These are phyloP conservation scores for Mucor indicus DNA, from an alignment of 371 early-diverging fungal species.

Conservation along the genomic window DNA sequence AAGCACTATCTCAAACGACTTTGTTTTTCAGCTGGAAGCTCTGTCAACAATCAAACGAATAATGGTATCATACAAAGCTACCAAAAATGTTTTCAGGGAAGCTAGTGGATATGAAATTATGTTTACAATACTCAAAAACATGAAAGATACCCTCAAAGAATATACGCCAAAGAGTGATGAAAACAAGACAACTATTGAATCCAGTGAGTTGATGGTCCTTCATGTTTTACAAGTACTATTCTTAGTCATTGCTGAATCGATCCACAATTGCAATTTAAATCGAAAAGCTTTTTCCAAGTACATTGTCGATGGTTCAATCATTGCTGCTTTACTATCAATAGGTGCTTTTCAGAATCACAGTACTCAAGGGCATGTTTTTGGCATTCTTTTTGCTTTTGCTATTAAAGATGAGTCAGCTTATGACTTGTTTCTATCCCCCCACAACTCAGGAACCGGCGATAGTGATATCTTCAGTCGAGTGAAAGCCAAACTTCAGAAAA, in stretches of 20 bases:
- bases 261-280: conserved; percentile 56
- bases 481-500: too few relatives aligned
- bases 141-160: conserved; percentile 56
- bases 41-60: conserved; percentile 51
- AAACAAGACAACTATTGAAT: conserved; percentile 24
- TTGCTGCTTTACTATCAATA: conserved; percentile 60
- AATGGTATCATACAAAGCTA: conserved; percentile 37
- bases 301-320: conserved; percentile 53
- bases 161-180: too few relatives aligned
- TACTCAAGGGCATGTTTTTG: conserved; percentile 47
- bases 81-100: conserved; percentile 58
- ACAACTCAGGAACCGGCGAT: conserved; percentile 19
- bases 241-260: conserved; percentile 53
- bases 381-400: conserved; percentile 63
- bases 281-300: conserved; percentile 51
- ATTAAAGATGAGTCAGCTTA: conserved; percentile 47
- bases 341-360: conserved; percentile 45
- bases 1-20: too few relatives aligned
- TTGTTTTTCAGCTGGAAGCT: conserved; percentile 57
- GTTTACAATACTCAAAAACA: conserved; percentile 59
- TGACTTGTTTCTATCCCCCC: conserved; percentile 39
- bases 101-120: conserved; percentile 64
- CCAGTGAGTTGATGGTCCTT: too few relatives aligned
- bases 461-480: too few relatives aligned
- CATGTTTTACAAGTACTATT: conserved; percentile 51